Evolutionary conservation across 2,329 filamentous ascomycete species (phyloP).

Genomic region (Thielaviopsis musarum): DNA sequence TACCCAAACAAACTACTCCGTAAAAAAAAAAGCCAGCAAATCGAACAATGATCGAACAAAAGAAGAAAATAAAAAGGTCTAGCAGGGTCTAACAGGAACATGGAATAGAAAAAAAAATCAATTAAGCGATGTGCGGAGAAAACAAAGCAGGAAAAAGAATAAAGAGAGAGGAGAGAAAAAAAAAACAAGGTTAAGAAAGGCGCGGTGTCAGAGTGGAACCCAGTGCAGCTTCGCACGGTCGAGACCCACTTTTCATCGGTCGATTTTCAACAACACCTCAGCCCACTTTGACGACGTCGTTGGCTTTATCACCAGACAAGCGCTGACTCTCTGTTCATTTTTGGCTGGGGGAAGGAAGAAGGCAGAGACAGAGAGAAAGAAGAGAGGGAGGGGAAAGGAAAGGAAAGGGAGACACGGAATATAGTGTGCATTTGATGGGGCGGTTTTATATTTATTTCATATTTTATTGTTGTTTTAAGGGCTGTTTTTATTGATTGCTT

Average conservation of each 20-base stretch:
- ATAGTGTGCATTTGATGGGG: not conserved
- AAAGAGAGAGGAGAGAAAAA: not conserved
- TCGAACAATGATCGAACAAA: too few relatives aligned
- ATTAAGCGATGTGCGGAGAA: too few relatives aligned
- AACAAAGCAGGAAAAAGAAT: not conserved
- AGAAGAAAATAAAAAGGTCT: too few relatives aligned
- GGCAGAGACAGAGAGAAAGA: too few relatives aligned
- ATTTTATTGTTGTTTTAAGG: too few relatives aligned
- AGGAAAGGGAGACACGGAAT: not conserved
- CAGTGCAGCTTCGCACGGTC: slow-evolving; percentile 9
- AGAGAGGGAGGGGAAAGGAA: not conserved
- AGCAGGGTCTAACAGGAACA: too few relatives aligned
- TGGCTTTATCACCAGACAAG: slow-evolving; percentile 8
- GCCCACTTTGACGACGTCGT: slow-evolving; percentile 12
- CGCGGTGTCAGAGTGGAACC: not conserved
- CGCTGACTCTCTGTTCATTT: not conserved
- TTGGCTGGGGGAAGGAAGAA: too few relatives aligned
- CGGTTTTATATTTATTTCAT: not conserved
- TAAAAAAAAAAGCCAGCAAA: too few relatives aligned
- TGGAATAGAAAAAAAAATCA: too few relatives aligned
- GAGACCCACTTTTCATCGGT: slow-evolving; percentile 11
- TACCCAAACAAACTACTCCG: too few relatives aligned
- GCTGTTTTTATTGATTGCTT: too few relatives aligned
- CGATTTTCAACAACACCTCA: slow-evolving; percentile 11
- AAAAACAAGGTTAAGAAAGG: slow-evolving; percentile 1